phyloP scores from a whole-genome alignment of 75 land plant species.

The Cryptomeria japonica region DNA sequence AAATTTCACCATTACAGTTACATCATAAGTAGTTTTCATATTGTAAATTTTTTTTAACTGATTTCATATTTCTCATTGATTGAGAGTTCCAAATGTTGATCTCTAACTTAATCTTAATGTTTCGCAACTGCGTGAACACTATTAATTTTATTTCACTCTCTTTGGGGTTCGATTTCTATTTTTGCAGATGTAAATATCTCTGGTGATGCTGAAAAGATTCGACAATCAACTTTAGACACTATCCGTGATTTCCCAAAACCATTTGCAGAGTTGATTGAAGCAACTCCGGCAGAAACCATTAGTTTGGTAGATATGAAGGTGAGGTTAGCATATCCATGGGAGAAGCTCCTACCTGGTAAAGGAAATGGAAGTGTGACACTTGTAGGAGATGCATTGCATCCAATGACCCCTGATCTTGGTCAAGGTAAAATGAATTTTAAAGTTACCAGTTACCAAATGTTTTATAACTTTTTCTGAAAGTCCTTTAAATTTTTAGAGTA shows the following conservation, averaged over 20 bases:
- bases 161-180: neutral
- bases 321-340: conserved; percentile 47
- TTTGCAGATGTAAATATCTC: neutral
- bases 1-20: no score
- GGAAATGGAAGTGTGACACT: conserved; percentile 35
- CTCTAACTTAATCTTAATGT: neutral
- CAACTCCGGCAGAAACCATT: conserved; percentile 17
- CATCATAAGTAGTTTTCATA: no score
- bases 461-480: no score
- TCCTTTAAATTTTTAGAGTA: no score
- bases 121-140: neutral
- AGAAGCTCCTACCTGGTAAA: conserved; percentile 1
- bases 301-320: conserved; percentile 23
- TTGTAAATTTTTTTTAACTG: no score
- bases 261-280: conserved; percentile 2
- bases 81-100: neutral
- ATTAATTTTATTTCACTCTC: neutral
- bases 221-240: neutral
- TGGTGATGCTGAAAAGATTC: neutral
- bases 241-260: conserved; percentile 9
- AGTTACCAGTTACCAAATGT: no score
- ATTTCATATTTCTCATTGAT: no score
- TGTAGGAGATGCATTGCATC: conserved; percentile 76
- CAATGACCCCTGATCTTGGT: conserved; percentile 69
- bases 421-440: conserved; percentile 26